Conservation (phyloP, 495 filamentous ascomycete species). For the Podospora conica region DNA sequence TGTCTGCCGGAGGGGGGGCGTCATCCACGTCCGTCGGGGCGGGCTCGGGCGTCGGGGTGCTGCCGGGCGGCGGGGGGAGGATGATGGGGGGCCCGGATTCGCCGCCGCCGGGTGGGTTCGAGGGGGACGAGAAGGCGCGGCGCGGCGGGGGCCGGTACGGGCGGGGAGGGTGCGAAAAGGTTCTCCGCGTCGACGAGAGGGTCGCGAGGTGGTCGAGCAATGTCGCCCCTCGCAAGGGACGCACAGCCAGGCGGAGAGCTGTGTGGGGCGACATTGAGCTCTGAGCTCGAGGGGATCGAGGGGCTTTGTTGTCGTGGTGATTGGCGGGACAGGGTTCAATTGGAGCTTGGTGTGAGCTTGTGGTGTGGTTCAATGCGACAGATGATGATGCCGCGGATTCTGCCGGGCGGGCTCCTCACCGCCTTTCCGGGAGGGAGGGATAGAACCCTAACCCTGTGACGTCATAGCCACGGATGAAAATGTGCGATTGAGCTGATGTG, state of each 20-base stretch:
- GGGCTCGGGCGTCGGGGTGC: not conserved
- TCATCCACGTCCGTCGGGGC: not conserved
- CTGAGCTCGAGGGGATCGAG: constrained; percentile 11
- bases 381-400: not conserved
- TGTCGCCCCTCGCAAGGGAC: constrained; percentile 16
- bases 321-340: not conserved
- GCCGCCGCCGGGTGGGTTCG: not conserved
- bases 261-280: constrained; percentile 27
- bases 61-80: not conserved
- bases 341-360: not conserved
- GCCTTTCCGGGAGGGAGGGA: not conserved
- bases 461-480: not conserved
- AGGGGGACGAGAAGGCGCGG: constrained; percentile 2
- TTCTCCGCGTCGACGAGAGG: not conserved
- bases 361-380: not conserved
- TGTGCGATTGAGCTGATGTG: not conserved
- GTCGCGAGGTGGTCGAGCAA: constrained; percentile 16
- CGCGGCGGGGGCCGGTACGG: not conserved
- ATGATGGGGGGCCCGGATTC: constrained; percentile 13
- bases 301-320: not conserved
- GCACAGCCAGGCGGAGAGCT: constrained; percentile 26
- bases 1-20: not conserved
- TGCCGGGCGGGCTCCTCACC: not conserved
- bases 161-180: not conserved
- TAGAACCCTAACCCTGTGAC: not conserved